Evolutionary conservation across 345 rosid species (phyloP).

Genomic region (Durio zibethinus): DNA sequence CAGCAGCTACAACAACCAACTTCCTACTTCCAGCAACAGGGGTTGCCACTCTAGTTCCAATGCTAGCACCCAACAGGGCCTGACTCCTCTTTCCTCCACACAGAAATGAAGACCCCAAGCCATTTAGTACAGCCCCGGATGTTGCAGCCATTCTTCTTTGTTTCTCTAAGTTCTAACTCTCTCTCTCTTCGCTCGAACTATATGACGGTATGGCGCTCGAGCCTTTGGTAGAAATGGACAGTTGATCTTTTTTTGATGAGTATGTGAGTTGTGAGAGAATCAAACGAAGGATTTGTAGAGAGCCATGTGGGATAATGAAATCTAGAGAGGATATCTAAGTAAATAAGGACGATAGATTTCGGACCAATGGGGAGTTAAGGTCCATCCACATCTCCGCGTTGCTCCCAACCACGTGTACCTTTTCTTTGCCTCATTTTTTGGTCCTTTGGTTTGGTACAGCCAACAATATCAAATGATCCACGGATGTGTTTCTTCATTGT

Average conservation of each 20-base stretch:
- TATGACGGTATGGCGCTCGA: not conserved
- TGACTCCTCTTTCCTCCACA: slow-evolving; percentile 45
- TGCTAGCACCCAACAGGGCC: slow-evolving; percentile 30
- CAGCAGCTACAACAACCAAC: slow-evolving; percentile 56
- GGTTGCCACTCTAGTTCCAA: slow-evolving; percentile 21
- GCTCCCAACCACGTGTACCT: slow-evolving; percentile 28
- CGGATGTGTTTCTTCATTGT: not conserved
- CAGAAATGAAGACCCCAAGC: slow-evolving; percentile 78
- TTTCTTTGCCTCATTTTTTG: not conserved
- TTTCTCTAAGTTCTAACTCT: not conserved
- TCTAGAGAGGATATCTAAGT: slow-evolving; percentile 50
- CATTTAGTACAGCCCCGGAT: slow-evolving; percentile 72
- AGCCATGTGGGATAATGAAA: slow-evolving; percentile 59
- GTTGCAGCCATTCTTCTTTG: slow-evolving; percentile 47
- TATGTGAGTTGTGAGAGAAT: slow-evolving; percentile 3
- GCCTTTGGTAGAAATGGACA: not conserved
- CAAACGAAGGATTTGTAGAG: slow-evolving; percentile 31
- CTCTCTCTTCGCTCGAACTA: not conserved
- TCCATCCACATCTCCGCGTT: slow-evolving; percentile 49
- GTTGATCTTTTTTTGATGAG: not conserved
- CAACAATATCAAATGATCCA: not conserved
- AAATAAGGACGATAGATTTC: slow-evolving; percentile 61
- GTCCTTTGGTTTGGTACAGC: not conserved
- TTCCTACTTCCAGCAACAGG: slow-evolving; percentile 31
- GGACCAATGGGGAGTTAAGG: slow-evolving; percentile 53